Base-by-base conservation (phyloP, 306 rosid species). In the Pueraria montana region DNA sequence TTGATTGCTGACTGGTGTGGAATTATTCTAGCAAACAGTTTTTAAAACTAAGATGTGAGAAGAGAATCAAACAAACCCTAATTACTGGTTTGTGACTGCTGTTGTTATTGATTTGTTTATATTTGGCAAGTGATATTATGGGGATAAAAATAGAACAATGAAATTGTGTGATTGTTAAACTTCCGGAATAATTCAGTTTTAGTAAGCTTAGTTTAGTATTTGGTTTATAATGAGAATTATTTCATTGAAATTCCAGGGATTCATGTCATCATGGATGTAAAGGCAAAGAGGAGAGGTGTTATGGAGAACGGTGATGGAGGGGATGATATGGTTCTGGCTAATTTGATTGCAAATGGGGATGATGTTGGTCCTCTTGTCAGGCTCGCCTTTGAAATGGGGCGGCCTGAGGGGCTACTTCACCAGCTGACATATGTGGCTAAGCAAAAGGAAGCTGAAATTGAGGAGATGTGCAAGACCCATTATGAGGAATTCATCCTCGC, bases 401-500 rank as follows among this genome's bases (percentile, higher is more conserved):
- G 86, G 59, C 97, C 98, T 0, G 96, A 96, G 69, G 87, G 90
- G 52, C 93, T 96, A 48, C 91, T 93, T 77, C 94, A 84, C 77
- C 98, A 92, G 90, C 89, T 96, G 80, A 92, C 79, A 80, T 84
- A 80, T 49, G 88, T 96, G 20, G 94, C 94, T 74, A 91, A 86
- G 88, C 89, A 92, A 87, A 94, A 92, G 74, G 99, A 94, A 88
- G 90, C 84, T 21, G 99, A 93, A 79, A 96, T 96, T 0, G 98
- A 96, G 89, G 99, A 96, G 72, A 89, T 92, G 77, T 96, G 99
- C 85, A 93, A 94, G 92, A 96, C 90, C 17, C 98, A 96, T 66
- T 96, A 96, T 0, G 99, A 96, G 91, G 97, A 96, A 74, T 96
- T 96, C 88, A 96, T 96, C 68, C 87, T 88, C 63, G 98, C 99